Percentiles rank a stretch among this genome's conserved stretches.
These are phyloP conservation scores for Solanum virginianum DNA, from an alignment of 257 asterid genomes.

Conservation along the genomic window DNA sequence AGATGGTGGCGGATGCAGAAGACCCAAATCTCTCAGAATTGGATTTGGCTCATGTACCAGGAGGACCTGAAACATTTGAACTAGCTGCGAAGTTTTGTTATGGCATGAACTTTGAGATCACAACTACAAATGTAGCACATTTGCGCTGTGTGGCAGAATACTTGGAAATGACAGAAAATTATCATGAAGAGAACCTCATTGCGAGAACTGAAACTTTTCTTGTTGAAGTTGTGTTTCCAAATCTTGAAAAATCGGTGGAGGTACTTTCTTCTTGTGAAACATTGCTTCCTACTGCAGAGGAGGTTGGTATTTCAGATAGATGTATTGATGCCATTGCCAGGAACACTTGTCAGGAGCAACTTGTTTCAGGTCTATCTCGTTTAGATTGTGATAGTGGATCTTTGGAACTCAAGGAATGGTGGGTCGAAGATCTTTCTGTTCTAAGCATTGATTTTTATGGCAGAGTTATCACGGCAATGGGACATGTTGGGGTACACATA, in stretches of 20 bases:
- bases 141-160: constrained; percentile 51
- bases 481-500: constrained; percentile 28
- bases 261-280: constrained; percentile 42
- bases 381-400: constrained; percentile 29
- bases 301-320: constrained; percentile 26
- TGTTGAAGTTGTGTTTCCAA: constrained; percentile 25
- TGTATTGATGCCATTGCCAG: constrained; percentile 34
- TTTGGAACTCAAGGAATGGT: constrained; percentile 39
- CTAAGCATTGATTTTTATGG: constrained; percentile 33
- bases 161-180: constrained; percentile 52
- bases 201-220: constrained; percentile 46
- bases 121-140: constrained; percentile 42
- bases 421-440: constrained; percentile 48
- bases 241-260: constrained; percentile 46
- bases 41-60: constrained; percentile 45
- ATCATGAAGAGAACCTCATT: constrained; percentile 40
- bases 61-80: constrained; percentile 55
- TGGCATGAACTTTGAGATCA: constrained; percentile 59
- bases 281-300: constrained; percentile 36
- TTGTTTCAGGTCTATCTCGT: constrained; percentile 39
- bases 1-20: constrained; percentile 40
- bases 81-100: constrained; percentile 65
- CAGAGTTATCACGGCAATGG: constrained; percentile 37
- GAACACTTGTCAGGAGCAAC: constrained; percentile 49
- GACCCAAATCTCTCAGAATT: constrained; percentile 27